Base-by-base conservation (phyloP, 2,329 filamentous ascomycete species). In the Diaporthe longicolla region DNA sequence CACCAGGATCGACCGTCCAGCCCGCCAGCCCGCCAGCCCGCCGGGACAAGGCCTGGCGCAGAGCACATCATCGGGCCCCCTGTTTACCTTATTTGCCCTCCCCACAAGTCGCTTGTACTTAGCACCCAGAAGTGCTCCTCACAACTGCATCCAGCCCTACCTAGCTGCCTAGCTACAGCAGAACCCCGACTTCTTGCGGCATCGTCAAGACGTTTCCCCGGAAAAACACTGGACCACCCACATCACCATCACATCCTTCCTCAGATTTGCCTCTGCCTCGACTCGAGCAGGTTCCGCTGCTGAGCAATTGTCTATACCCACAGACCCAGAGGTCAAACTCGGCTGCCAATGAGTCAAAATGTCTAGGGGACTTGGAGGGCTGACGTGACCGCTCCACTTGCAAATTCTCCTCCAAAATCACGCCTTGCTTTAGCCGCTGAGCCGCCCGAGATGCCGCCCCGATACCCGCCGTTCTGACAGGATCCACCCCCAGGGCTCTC, bases 341-440 rank as follows among this genome's bases (percentile, higher is more conserved):
- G 40, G 63, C n/a, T 26, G 29, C 48, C 45, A 52, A 68, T 40
- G 63, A 68, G 63, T 68, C 63, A 54, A 52, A 68, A 55, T 43
- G 70, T 71, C 45, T n/a, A 35, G 17, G 32, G 26, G 48, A 71
- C 70, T 45, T 54, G 24, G 45, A 54, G 32, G 50, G 32, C 26
- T 71, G 70, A 71, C 57, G 57, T 71, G 70, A 71, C 70, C 70
- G 70, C 70, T 63, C 70, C 70, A 71, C 70, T 71, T 71, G 70
- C 70, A 54, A 71, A 71, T 71, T 61, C 57, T 43, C 29, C 24
- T 54, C 50, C 57, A 52, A 71, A 61, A 71, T 71, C 57, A 63
- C 70, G 70, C 63, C 63, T 68, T 68, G 48, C 59, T 26, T 3
- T 68, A 68, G 63, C 70, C 70, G 70, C 26, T 35, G 32, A 50